Evolutionary conservation across 2,329 filamentous ascomycete species (phyloP).

Genomic region (Ceratocystis alfenasii): DNA sequence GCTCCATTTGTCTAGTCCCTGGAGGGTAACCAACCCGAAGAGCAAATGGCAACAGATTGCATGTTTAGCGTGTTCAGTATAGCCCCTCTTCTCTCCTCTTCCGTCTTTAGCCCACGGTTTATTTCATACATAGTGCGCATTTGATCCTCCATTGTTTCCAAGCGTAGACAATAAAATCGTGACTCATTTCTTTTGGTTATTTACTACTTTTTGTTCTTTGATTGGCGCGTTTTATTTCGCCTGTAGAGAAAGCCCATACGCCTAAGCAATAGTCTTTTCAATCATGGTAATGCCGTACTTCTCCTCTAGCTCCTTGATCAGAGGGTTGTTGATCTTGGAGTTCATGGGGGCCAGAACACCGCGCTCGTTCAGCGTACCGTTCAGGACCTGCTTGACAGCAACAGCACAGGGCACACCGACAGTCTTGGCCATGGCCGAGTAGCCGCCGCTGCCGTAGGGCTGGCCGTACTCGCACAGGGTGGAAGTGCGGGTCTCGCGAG

Average conservation of each 20-base stretch:
- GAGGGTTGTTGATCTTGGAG: slow-evolving; percentile 55
- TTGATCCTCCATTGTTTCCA: neutral
- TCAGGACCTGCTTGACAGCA: slow-evolving; percentile 65
- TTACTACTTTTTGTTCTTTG: neutral
- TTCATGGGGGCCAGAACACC: slow-evolving; percentile 69
- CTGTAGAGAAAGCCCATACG: slow-evolving; percentile 6
- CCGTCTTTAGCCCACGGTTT: neutral
- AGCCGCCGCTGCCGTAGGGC: slow-evolving; percentile 61
- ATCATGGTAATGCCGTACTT: slow-evolving; percentile 62
- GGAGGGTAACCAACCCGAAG: neutral
- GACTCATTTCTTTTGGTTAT: slow-evolving; percentile 12
- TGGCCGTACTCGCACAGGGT: slow-evolving; percentile 76
- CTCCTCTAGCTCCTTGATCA: slow-evolving; percentile 68
- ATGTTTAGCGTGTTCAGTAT: slow-evolving; percentile 9
- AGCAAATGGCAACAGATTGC: slow-evolving; percentile 3
- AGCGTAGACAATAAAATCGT: neutral
- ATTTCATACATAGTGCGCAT: neutral
- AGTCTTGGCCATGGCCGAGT: slow-evolving; percentile 72
- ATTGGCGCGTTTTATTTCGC: neutral
- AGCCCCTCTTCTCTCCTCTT: neutral
- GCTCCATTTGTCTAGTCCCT: neutral
- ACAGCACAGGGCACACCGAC: slow-evolving; percentile 56
- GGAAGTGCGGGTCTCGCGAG: slow-evolving; percentile 62
- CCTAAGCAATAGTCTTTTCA: slow-evolving; percentile 48
- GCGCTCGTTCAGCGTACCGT: slow-evolving; percentile 60